A percentile compares a stretch with the other conserved stretches of the same genome.
Evolutionary conservation across 148 eudicot genomes (phyloP).

Genomic region (Spergularia bocconei): DNA sequence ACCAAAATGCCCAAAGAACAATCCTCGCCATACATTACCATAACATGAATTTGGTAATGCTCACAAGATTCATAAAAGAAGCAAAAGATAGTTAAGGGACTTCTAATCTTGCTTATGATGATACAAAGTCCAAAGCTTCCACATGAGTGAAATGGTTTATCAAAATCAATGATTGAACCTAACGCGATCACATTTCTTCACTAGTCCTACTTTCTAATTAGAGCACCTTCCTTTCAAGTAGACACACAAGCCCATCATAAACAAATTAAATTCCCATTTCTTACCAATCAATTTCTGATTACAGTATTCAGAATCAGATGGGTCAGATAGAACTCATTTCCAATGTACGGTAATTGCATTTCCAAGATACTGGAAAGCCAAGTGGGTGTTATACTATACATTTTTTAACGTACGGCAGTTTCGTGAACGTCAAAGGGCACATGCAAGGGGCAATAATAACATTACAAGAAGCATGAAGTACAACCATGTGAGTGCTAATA

Average conservation of each 20-base stretch:
- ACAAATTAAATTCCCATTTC: background rate
- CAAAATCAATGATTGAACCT: background rate
- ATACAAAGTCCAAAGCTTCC: background rate
- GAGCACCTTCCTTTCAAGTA: background rate
- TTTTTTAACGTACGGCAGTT: constrained; percentile 6
- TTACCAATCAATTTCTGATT: background rate
- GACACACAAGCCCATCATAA: background rate
- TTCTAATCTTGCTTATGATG: background rate
- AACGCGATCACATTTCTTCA: background rate
- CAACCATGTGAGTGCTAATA: constrained; percentile 13
- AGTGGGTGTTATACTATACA: constrained; percentile 1
- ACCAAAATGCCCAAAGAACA: background rate
- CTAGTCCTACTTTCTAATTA: background rate
- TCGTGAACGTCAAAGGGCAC: constrained; percentile 15
- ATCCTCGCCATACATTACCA: background rate
- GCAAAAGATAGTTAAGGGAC: background rate
- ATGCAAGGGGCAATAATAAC: constrained; percentile 16
- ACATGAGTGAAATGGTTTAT: background rate
- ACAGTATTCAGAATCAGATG: background rate
- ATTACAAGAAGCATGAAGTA: constrained; percentile 2
- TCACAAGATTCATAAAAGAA: background rate
- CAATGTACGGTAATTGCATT: constrained; percentile 1
- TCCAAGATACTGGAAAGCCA: constrained; percentile 17
- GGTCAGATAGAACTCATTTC: constrained; percentile 3
- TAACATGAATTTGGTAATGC: background rate